These are phyloP conservation scores for Hericium coralloides DNA, from an alignment of 768 basidiomycete species.

Conservation along the genomic window DNA sequence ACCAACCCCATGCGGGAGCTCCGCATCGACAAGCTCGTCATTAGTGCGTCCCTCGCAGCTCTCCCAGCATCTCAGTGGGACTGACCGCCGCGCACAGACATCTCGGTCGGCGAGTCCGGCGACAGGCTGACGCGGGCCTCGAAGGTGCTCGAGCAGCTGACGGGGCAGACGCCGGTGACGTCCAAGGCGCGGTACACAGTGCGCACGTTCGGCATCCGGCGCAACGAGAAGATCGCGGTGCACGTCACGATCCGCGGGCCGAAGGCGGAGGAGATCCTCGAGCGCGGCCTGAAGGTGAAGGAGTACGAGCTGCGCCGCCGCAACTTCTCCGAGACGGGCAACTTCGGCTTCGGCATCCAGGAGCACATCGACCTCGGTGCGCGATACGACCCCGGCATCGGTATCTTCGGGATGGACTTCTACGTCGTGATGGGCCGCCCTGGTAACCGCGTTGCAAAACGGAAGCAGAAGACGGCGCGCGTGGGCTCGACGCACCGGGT, in stretches of 20 bases:
- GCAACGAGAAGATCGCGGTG: slow-evolving; percentile 99
- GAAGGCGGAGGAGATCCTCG: slow-evolving; percentile 98
- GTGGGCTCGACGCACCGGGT: slow-evolving; percentile 87
- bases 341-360: slow-evolving; percentile 99
- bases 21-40: slow-evolving; percentile 96
- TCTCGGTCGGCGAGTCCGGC: slow-evolving; percentile 99
- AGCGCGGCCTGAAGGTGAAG: slow-evolving; percentile 99
- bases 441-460: slow-evolving; percentile 81
- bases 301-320: slow-evolving; percentile 96
- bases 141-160: slow-evolving; percentile 98
- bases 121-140: slow-evolving; percentile 98
- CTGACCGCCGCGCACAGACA: slow-evolving; percentile 49
- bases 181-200: slow-evolving; percentile 99
- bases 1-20: slow-evolving; percentile 96
- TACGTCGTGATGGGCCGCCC: slow-evolving; percentile 96
- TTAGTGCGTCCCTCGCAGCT: slow-evolving; percentile 65
- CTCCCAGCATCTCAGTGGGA: slow-evolving; percentile 5
- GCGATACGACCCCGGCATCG: slow-evolving; percentile 95
- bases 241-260: slow-evolving; percentile 99
- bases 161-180: slow-evolving; percentile 97
- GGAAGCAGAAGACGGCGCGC: slow-evolving; percentile 82
- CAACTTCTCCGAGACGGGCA: slow-evolving; percentile 98
- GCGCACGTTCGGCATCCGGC: slow-evolving; percentile 97
- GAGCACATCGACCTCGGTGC: slow-evolving; percentile 99
- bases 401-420: slow-evolving; percentile 99